A percentile compares a stretch with the other conserved stretches of the same genome.
Conservation (phyloP, 225 moss, liverwort and hornwort species). For the Bryum argenteum region DNA sequence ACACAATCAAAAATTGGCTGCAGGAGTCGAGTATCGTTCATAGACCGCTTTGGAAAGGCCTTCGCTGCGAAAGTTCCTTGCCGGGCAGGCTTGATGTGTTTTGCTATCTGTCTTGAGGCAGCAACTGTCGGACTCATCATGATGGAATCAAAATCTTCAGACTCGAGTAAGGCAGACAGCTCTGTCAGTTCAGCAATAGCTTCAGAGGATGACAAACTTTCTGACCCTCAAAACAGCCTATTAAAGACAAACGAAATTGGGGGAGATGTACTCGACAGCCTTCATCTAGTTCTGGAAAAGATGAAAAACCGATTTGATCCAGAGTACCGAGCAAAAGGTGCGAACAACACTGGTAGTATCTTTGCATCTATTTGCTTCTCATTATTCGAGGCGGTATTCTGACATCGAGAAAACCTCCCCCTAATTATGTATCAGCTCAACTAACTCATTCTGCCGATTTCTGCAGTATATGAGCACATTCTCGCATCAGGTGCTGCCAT, state of each 20-base stretch:
- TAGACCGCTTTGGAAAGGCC: conserved; percentile 58
- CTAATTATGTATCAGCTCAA: conserved; percentile 6
- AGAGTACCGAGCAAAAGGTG: conserved; percentile 65
- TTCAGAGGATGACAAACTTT: conserved; percentile 35
- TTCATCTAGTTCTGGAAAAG: conserved; percentile 61
- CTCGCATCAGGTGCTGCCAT: conserved; percentile 60
- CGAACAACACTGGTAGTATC: not conserved
- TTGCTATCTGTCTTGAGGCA: conserved; percentile 71
- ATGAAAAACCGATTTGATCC: conserved; percentile 62
- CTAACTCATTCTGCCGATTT: conserved; percentile 18
- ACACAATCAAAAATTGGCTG: conserved; percentile 18
- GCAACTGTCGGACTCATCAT: conserved; percentile 56
- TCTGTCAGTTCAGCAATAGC: conserved; percentile 20
- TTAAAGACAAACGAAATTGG: conserved; percentile 35
- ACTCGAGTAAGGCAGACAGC: conserved; percentile 19
- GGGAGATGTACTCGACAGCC: conserved; percentile 56
- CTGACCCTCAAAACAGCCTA: conserved; percentile 21
- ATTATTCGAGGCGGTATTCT: not conserved
- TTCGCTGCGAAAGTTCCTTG: conserved; percentile 54
- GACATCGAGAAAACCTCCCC: not conserved
- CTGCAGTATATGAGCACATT: conserved; percentile 69
- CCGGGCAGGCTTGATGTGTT: conserved; percentile 69
- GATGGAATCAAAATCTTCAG: conserved; percentile 24
- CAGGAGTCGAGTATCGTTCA: conserved; percentile 69
- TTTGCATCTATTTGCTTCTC: conserved; percentile 14